Base-by-base conservation (phyloP, 1,284 basidiomycete genomes). In the Cryptococcus wingfieldii region DNA sequence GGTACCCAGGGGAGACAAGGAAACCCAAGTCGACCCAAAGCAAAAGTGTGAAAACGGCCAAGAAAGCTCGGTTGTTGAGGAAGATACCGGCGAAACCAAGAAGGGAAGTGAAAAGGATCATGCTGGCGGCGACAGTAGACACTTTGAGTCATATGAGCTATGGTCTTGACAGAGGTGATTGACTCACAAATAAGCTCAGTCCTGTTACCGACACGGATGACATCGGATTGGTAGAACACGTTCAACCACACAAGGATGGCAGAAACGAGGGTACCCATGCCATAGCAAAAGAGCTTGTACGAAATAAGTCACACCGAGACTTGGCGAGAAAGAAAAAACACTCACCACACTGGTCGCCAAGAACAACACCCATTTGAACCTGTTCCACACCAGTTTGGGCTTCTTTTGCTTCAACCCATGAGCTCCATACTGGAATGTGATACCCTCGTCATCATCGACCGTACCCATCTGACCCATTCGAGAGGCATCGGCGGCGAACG, bases 41-140 rank as follows among this genome's bases (percentile, higher is more conserved):
- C 14, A 89, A 79, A 42, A 89, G 67, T 3, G 83, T 80, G 77
- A 88, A 89, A 49, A 85, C 78, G 6, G 86, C 85, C 58, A 89
- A 81, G 66, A 88, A 82, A 10, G 85, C 82, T 19, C 87, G 84
- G 51, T 85, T 87, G 77, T 89, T 87, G 59, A 89, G 81, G 54
- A 89, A 75, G 12, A 84, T 81, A 45, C 87, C 87, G 43, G 82
- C 80, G 60, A 84, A 79, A 23, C 88, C 88, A 49, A 87, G 74
- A 47, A 88, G 74, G 18, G 84, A 79, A 19, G 85, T 83, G 57
- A 87, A 78, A 55, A 87, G 72, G 54, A 84, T 79, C 61, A 87
- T 76, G 5, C 81, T 78, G 23, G 67, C 74, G 13, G 71, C 79
- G 54, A 86, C 74, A 3, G 86, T 88, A 56, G 85, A 81, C 55